Percentiles rank a stretch among this genome's conserved stretches.
These are phyloP conservation scores for Venturia oleaginea DNA, from an alignment of 2,329 filamentous ascomycete genomes.

Conservation along the genomic window DNA sequence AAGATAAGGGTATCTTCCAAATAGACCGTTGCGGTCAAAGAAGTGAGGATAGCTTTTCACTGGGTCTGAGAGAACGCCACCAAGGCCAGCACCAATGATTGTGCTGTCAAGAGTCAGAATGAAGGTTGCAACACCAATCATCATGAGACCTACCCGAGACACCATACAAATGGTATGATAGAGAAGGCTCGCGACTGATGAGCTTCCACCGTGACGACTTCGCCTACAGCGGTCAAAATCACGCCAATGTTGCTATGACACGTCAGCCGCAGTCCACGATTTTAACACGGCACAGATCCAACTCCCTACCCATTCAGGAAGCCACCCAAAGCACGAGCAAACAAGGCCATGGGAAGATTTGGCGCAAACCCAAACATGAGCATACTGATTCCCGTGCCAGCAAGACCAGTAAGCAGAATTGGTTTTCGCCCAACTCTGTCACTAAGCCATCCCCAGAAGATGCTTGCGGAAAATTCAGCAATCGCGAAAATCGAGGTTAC, in stretches of 20 bases:
- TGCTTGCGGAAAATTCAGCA: conserved; percentile 85
- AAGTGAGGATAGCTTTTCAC: conserved; percentile 69
- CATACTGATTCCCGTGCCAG: conserved; percentile 88
- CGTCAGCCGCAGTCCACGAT: background rate
- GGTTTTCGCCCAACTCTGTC: conserved; percentile 90
- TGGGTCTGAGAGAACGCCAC: conserved; percentile 79
- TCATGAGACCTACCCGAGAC: conserved; percentile 57
- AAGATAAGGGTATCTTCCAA: conserved; percentile 81
- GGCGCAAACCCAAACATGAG: conserved; percentile 84
- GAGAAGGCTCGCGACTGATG: conserved; percentile 92
- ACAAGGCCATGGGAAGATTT: conserved; percentile 70
- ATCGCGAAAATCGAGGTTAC: conserved; percentile 95
- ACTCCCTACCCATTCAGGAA: conserved; percentile 74
- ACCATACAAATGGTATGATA: conserved; percentile 98
- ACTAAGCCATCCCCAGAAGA: conserved; percentile 88
- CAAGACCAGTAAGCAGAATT: conserved; percentile 78
- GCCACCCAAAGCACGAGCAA: conserved; percentile 82
- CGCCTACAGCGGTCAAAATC: conserved; percentile 87
- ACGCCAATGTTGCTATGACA: conserved; percentile 75
- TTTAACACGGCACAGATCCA: conserved; percentile 14
- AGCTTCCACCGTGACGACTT: conserved; percentile 85
- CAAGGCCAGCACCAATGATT: conserved; percentile 85
- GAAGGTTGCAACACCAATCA: conserved; percentile 14
- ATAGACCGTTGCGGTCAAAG: conserved; percentile 66
- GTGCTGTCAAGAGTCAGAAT: conserved; percentile 47